Base-by-base conservation (phyloP, 2,329 filamentous ascomycete genomes). In the Fusarium nelsonii region DNA sequence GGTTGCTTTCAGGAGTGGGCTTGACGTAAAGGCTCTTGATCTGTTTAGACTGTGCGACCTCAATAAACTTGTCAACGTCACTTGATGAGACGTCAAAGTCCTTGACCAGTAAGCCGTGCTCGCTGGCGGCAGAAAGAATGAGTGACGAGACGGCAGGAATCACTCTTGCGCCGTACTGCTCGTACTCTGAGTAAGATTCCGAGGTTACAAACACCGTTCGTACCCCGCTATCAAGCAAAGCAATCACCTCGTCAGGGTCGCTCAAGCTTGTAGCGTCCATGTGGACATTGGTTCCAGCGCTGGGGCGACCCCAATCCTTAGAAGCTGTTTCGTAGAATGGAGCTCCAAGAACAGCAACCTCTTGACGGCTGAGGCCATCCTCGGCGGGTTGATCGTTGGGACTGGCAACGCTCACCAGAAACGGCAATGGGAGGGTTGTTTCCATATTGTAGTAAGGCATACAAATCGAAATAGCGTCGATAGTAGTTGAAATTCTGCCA, bases 221-320 rank as follows among this genome's bases (percentile, higher is more conserved):
- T 8, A 94, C 93, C 63, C 96, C 96, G 68, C 90, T 88, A 78
- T 99, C 92, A 58, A 99, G 88, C 36, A 98, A 85, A 46, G 91
- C 87, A 55, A 95, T 82, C 36, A 98, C 84, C 68, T 97, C 91
- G 70, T 94, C 91, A 57, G 84, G 83, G 12, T 89, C 89, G 33
- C 87, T 79, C 39, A 98, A 84, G 23, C 82, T 81, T 6, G 92
- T 91, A 51, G 90, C 93, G 74, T 97, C 93, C 70, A 97, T 87
- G 78, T 92, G 94, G 69, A 92, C 87, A 70, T 85, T 83, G 68
- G 87, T 85, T 34, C 85, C 83, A 58, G 83, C 79, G 65, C 81
- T 84, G 73, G 86, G 82, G 60, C 81, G 81, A 32, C 79, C 78
- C 53, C 90, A 78, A 64, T 84, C 77, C 68, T 83, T 77, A 20